These are phyloP conservation scores for Mikania micrantha DNA, from an alignment of 129 eudicot species.

Conservation along the genomic window DNA sequence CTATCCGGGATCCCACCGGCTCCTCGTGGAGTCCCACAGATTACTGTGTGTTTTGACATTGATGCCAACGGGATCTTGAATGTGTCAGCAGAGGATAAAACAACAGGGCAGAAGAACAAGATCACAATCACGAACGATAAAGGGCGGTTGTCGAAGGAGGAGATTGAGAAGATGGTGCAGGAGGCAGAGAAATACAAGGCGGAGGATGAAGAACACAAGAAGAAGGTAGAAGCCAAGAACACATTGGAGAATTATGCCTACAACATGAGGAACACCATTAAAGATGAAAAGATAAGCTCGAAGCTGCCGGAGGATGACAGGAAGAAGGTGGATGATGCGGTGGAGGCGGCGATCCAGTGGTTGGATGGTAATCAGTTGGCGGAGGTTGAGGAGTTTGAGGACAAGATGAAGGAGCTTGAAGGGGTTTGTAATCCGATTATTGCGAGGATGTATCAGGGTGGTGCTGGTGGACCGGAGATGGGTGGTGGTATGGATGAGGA, in stretches of 20 bases:
- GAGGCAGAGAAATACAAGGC: slow-evolving; percentile 84
- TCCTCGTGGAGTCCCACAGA: slow-evolving; percentile 77
- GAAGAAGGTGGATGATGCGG: slow-evolving; percentile 76
- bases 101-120: slow-evolving; percentile 83
- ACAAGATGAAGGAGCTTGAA: slow-evolving; percentile 77
- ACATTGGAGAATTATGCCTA: slow-evolving; percentile 74
- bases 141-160: slow-evolving; percentile 76
- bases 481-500: slow-evolving; percentile 64
- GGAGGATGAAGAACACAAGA: slow-evolving; percentile 80
- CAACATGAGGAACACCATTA: slow-evolving; percentile 77
- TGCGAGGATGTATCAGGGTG: slow-evolving; percentile 79
- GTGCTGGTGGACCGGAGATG: slow-evolving; percentile 38
- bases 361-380: slow-evolving; percentile 67
- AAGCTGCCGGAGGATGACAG: slow-evolving; percentile 53
- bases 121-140: slow-evolving; percentile 78
- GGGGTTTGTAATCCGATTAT: slow-evolving; percentile 72
- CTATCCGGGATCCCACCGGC: slow-evolving; percentile 81
- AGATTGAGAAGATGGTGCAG: slow-evolving; percentile 77
- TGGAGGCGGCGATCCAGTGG: slow-evolving; percentile 62
- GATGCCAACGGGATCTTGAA: slow-evolving; percentile 77
- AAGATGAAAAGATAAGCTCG: slow-evolving; percentile 68
- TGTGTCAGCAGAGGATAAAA: slow-evolving; percentile 76
- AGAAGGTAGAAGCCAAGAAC: slow-evolving; percentile 76
- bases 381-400: slow-evolving; percentile 71
- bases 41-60: slow-evolving; percentile 69